Base-by-base conservation (phyloP, 2,329 filamentous ascomycete genomes). In the Pseudogymnoascus sp. region DNA sequence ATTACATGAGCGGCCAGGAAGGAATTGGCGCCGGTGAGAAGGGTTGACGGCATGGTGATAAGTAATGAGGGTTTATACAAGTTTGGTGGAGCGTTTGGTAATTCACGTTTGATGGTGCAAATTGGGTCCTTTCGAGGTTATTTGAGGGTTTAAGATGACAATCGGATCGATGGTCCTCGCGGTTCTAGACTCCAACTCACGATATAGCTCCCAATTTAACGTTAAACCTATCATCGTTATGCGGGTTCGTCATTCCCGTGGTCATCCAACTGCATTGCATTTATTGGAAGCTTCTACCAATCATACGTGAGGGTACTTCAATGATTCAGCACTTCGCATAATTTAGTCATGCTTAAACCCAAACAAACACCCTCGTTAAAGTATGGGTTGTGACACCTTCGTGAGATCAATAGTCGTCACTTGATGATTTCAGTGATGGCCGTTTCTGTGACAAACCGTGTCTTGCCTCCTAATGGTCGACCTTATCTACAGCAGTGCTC, bases 11-110 rank as follows among this genome's bases (percentile, higher is more conserved):
- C 65, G 28, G 66, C 69, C 1, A 71, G 64, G 60, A 71, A 70
- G 34, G 67, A 67, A 62, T 71, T 71, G 28, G 69, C 69, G 16
- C 69, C 69, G 22, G 69, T 71, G 43, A 71, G 63, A 47, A 71
- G 68, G n/a, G 66, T 67, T 39, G 64, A 63, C 8, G 70, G 67
- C 69, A 72, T 72, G 50, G 58, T 66, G 61, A 54, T 34, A 30
- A 18, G 16, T 4, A 50, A 18, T 34, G 50, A 41, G 18, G 18
- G 37, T 39, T 39, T 39, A 43, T 43, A 43, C 9, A 22, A 97
- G 76, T 97, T 97, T 75, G 11, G 11, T 43, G 11, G 25, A 43
- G 20, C 20, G 39, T 43, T 43, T 43, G 39, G 90, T 92, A 80
- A 63, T 73, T 67, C 59, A 28, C 9, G 14, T 43, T 43, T 14